Evolutionary conservation across 83 land plant species (phyloP).

Genomic region (Isoetes engelmannii): DNA sequence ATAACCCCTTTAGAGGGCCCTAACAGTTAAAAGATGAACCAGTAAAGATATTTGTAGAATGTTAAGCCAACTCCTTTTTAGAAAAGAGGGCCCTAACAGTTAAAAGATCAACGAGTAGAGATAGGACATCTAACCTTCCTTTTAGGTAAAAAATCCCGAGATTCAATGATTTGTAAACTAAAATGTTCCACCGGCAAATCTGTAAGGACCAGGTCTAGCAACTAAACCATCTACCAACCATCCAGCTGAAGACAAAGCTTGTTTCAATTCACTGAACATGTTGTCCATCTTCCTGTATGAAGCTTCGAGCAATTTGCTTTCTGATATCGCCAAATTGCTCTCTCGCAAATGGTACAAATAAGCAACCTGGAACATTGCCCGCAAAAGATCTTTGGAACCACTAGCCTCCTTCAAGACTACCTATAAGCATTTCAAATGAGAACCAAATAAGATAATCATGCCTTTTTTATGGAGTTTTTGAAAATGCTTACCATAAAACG

Average conservation of each 20-base stretch:
- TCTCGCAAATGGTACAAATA: conserved; percentile 16
- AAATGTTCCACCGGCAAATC: conserved; percentile 3
- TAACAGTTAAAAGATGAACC: too few species aligned
- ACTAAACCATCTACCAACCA: conserved; percentile 63
- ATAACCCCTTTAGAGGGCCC: too few species aligned
- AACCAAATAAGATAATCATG: not conserved
- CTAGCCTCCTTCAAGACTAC: conserved; percentile 26
- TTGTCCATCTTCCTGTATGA: conserved; percentile 21
- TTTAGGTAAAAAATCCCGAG: too few species aligned
- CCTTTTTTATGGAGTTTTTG: not conserved
- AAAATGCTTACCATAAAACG: conserved; percentile 18
- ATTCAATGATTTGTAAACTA: too few species aligned
- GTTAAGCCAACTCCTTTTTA: too few species aligned
- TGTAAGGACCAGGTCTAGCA: conserved; percentile 55
- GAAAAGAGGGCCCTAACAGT: too few species aligned
- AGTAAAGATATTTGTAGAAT: too few species aligned
- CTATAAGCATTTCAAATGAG: conserved; percentile 1
- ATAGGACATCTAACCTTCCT: too few species aligned
- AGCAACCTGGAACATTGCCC: conserved; percentile 26
- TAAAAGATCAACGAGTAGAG: too few species aligned
- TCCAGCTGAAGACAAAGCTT: conserved; percentile 38
- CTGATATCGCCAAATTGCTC: not conserved
- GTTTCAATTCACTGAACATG: conserved; percentile 38
- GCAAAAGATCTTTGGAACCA: conserved; percentile 27
- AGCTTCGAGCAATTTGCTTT: conserved; percentile 14